These are phyloP conservation scores for Epichloe coenophiala DNA, from an alignment of 2,329 filamentous ascomycete genomes.

Conservation along the genomic window DNA sequence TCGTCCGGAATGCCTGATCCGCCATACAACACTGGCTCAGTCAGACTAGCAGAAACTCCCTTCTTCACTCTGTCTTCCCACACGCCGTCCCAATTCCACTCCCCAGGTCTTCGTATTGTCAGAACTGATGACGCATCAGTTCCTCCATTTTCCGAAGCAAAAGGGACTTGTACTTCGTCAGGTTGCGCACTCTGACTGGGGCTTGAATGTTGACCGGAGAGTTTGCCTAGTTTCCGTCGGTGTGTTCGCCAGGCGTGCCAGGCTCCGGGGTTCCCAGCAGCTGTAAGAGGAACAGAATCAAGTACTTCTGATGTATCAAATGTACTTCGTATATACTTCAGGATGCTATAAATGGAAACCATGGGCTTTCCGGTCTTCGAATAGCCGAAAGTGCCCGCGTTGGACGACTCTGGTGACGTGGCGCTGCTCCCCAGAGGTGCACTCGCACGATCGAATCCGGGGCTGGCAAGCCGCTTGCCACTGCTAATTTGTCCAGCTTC, in stretches of 20 bases:
- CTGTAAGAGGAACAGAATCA: slow-evolving; percentile 65
- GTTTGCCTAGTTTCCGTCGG: slow-evolving; percentile 26
- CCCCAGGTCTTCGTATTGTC: slow-evolving; percentile 39
- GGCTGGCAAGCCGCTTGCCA: slow-evolving; percentile 20
- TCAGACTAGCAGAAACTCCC: slow-evolving; percentile 61
- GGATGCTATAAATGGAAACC: slow-evolving; percentile 50
- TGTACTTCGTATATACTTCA: slow-evolving; percentile 68
- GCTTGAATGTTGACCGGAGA: slow-evolving; percentile 5
- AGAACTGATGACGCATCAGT: slow-evolving; percentile 2
- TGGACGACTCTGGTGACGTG: slow-evolving; percentile 18
- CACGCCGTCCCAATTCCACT: slow-evolving; percentile 97
- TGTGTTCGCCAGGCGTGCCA: slow-evolving; percentile 88
- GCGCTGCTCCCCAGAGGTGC: slow-evolving; percentile 9
- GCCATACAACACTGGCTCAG: slow-evolving; percentile 69
- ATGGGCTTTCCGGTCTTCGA: slow-evolving; percentile 27
- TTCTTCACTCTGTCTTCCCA: slow-evolving; percentile 84
- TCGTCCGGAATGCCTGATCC: slow-evolving; percentile 50
- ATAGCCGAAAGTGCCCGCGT: slow-evolving; percentile 21
- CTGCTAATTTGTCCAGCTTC: slow-evolving; percentile 29
- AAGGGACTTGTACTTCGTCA: neutral
- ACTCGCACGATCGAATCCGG: slow-evolving; percentile 12
- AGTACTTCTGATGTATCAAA: slow-evolving; percentile 69
- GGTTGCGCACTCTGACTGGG: neutral
- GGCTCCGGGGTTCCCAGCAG: slow-evolving; percentile 78
- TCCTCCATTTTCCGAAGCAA: neutral